phyloP scores from a whole-genome alignment of 768 basidiomycete species.

The Trametes cingulata region DNA sequence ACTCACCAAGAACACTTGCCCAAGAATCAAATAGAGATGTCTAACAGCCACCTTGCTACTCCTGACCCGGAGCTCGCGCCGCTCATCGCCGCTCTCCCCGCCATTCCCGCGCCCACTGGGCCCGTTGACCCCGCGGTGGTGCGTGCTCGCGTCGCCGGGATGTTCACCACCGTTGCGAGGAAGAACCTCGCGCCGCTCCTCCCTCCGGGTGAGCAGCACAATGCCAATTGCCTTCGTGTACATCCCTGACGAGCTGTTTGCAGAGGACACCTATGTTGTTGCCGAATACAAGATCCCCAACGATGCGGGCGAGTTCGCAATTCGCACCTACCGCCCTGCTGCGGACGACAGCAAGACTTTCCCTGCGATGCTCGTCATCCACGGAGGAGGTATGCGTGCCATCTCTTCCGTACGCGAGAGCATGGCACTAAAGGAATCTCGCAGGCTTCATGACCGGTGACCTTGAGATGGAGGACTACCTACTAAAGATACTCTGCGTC shows the following conservation, averaged over 20 bases:
- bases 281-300: not conserved
- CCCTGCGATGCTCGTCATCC: constrained; percentile 7
- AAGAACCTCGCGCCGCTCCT: not conserved
- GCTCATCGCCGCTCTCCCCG: constrained; percentile 4
- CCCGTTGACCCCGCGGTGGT: not conserved
- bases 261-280: not conserved
- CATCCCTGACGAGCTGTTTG: too few species aligned
- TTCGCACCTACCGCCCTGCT: not conserved
- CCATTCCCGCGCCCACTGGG: not conserved
- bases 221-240: not conserved
- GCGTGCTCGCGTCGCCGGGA: not conserved
- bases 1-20: not conserved
- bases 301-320: not conserved
- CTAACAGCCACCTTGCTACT: not conserved
- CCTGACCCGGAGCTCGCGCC: not conserved
- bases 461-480: constrained; percentile 23
- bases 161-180: not conserved
- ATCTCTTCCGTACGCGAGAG: not conserved
- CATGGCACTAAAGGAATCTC: too few species aligned
- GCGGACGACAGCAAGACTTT: not conserved
- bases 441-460: constrained; percentile 10
- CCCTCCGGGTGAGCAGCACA: not conserved
- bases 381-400: constrained; percentile 12
- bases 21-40: not conserved
- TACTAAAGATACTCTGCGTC: constrained; percentile 20